Base-by-base conservation (phyloP, 1,284 basidiomycete species). In the Tranzscheliella williamsii region DNA sequence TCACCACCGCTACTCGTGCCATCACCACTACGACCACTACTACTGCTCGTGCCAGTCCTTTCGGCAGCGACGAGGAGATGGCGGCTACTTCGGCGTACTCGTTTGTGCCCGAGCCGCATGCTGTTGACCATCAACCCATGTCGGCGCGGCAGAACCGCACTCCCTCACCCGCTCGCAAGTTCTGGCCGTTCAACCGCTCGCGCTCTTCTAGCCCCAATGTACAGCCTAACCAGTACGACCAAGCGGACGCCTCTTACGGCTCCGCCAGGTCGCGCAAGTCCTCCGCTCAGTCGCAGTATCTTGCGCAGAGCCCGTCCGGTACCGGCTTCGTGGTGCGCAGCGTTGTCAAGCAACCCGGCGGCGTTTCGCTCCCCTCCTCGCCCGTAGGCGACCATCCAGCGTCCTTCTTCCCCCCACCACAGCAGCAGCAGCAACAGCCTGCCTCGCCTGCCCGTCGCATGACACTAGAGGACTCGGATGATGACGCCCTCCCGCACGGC, bases 241-340 rank as follows among this genome's bases (percentile, higher is more conserved):
- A 53, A 16, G 52, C 54, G 13, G 11, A 24, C 36, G 33, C 12
- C 12, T 40, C 40, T 24, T 51, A 41, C 39, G 35, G 36, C 20
- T 39, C 57, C 6, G 29, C 40, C 6, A 35, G 60, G 12, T 63
- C 60, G 4, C 44, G 54, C 35, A 57, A 46, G 35, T 47, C 49
- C 1, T 63, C 60, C 15, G 32, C 35, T 27, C 54, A 55, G 41
- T 47, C 51, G 15, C 30, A 26, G 3, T 17, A 21, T 16, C 43
- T 38, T 9, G 53, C 24, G 8, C 7, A 47, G 31, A 62, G 53
- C 34, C 58, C 52, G 5, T 47, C 52, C 4, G 52, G 43, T 4
- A 31, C 41, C 12, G 50, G 55, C 42, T 73, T 73, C 38, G 69
- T 73, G 16, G 69, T 73, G 7, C 48, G 55, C 21, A 73, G 53